These are phyloP conservation scores for Dovyalis caffra DNA, from an alignment of 345 rosid species.

Conservation along the genomic window DNA sequence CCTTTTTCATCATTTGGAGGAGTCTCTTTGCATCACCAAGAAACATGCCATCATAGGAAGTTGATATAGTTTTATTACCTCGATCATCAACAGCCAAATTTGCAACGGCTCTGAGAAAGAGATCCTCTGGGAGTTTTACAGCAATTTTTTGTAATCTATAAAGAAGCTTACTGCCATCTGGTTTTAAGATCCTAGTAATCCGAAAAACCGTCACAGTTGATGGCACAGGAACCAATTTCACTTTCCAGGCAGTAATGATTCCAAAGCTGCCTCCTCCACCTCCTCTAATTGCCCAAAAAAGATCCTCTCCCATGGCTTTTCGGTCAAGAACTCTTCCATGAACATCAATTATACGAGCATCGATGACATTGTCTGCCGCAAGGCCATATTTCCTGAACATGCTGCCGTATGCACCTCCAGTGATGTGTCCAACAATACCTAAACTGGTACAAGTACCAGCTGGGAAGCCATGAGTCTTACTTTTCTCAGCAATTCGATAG, in stretches of 20 bases:
- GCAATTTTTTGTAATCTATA: slow-evolving; percentile 54
- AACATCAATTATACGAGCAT: slow-evolving; percentile 55
- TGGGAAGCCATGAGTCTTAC: slow-evolving; percentile 56
- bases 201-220: slow-evolving; percentile 54
- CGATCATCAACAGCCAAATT: not conserved
- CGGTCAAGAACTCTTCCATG: slow-evolving; percentile 54
- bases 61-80: not conserved
- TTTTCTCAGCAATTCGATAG: slow-evolving; percentile 52
- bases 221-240: slow-evolving; percentile 59
- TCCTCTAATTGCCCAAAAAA: slow-evolving; percentile 11
- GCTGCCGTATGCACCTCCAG: slow-evolving; percentile 48
- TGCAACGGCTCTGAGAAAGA: slow-evolving; percentile 52
- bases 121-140: slow-evolving; percentile 45
- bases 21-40: not conserved
- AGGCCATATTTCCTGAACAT: slow-evolving; percentile 73
- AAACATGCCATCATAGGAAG: not conserved
- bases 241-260: slow-evolving; percentile 54
- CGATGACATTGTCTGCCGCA: slow-evolving; percentile 64
- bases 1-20: not conserved
- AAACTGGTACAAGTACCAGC: slow-evolving; percentile 55
- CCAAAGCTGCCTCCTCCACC: slow-evolving; percentile 57
- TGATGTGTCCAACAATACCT: too few relatives aligned
- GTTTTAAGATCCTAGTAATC: slow-evolving; percentile 43
- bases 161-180: slow-evolving; percentile 40
- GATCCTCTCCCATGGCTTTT: slow-evolving; percentile 58